Evolutionary conservation across 129 eudicot genomes (phyloP).

Genomic region (Smallanthus sonchifolius): DNA sequence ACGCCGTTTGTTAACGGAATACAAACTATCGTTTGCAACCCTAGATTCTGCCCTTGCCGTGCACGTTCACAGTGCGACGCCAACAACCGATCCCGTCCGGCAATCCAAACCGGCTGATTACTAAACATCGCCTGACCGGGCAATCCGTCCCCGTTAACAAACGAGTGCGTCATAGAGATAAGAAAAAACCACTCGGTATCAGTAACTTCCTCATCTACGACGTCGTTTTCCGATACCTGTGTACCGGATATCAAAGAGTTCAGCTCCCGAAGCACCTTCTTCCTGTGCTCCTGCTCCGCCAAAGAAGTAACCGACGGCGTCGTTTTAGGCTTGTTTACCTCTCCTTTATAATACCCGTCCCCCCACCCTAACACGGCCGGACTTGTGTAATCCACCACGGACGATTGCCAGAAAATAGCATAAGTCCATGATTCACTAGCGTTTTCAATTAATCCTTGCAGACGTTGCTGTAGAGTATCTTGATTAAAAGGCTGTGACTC

Average conservation of each 20-base stretch:
- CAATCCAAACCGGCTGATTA: constrained; percentile 59
- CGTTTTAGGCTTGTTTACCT: constrained; percentile 21
- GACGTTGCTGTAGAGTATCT: constrained; percentile 70
- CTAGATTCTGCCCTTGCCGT: constrained; percentile 53
- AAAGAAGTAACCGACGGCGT: constrained; percentile 24
- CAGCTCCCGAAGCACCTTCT: constrained; percentile 64
- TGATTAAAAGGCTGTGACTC: constrained; percentile 36
- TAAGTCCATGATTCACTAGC: constrained; percentile 70
- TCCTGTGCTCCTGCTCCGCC: constrained; percentile 68
- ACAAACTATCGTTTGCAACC: constrained; percentile 72
- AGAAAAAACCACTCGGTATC: constrained; percentile 79
- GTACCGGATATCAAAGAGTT: constrained; percentile 70
- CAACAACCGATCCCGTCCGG: constrained; percentile 48
- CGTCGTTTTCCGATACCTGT: constrained; percentile 33
- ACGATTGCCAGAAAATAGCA: constrained; percentile 89
- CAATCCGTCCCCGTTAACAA: constrained; percentile 48
- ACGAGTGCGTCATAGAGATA: constrained; percentile 77
- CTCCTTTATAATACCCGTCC: constrained; percentile 85
- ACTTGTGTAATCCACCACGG: constrained; percentile 30
- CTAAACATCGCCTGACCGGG: constrained; percentile 62
- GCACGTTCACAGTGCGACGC: constrained; percentile 63
- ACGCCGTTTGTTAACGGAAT: constrained; percentile 67
- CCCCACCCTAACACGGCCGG: constrained; percentile 73
- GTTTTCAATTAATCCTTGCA: constrained; percentile 65
- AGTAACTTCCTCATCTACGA: constrained; percentile 81